Evolutionary conservation across 139 green algal species (phyloP).

Genomic region (Limnomonas spitsbergensis): DNA sequence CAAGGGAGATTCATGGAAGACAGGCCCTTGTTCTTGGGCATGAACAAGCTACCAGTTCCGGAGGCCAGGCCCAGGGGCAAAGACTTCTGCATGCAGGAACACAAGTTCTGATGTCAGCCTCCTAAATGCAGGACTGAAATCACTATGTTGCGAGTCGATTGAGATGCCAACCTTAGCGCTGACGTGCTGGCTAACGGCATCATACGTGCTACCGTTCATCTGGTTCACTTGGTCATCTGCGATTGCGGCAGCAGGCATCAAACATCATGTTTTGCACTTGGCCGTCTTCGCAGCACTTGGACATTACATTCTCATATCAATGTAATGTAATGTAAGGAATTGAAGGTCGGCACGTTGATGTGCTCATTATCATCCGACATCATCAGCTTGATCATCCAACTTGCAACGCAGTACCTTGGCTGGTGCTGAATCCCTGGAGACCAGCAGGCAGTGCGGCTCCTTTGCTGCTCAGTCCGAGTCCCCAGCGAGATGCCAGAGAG

Average conservation of each 20-base stretch:
- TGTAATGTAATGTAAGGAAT: too few relatives aligned
- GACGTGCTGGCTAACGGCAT: not conserved
- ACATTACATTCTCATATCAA: too few relatives aligned
- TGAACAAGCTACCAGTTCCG: not conserved
- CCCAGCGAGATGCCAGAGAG: not conserved
- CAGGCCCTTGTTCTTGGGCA: not conserved
- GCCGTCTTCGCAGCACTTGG: too few relatives aligned
- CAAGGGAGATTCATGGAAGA: slow-evolving; percentile 20
- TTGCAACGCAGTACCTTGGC: not conserved
- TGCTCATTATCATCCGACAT: too few relatives aligned
- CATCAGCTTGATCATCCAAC: not conserved
- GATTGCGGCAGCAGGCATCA: not conserved
- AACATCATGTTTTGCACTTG: too few relatives aligned
- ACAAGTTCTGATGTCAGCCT: too few relatives aligned
- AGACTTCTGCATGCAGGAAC: not conserved
- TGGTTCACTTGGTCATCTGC: not conserved
- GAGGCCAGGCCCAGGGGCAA: not conserved
- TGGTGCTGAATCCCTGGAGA: not conserved
- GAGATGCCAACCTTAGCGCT: not conserved
- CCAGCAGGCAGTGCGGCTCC: not conserved
- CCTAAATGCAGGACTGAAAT: too few relatives aligned
- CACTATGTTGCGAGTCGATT: too few relatives aligned
- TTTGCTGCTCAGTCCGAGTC: not conserved
- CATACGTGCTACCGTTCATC: not conserved
- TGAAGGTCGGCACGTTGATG: too few relatives aligned